Evolutionary conservation across 345 rosid species (phyloP).

Genomic region (Eucalyptus erythrocorys): DNA sequence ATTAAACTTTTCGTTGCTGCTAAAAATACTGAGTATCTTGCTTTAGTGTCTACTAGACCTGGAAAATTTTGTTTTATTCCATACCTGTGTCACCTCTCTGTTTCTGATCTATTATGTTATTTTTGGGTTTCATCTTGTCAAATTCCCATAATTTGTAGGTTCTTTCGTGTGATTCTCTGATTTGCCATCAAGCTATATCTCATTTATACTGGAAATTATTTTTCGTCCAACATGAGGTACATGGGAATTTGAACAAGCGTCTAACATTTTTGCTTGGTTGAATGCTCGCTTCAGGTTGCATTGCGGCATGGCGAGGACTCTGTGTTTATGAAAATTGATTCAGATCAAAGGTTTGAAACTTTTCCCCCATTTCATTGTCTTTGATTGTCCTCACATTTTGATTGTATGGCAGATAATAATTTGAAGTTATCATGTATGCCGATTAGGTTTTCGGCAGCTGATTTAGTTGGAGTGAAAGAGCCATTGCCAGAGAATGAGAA

Average conservation of each 20-base stretch:
- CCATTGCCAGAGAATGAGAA: not conserved
- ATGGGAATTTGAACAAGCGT: not conserved
- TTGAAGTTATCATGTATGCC: too few species aligned
- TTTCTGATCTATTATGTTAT: not conserved
- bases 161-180: not conserved
- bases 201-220: not conserved
- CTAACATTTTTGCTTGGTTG: not conserved
- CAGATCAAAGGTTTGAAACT: not conserved
- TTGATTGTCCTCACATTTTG: not conserved
- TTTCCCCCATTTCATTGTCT: not conserved
- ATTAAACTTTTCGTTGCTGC: not conserved
- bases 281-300: not conserved
- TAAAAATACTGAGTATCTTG: not conserved
- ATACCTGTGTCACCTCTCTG: not conserved
- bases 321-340: not conserved
- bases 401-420: not conserved
- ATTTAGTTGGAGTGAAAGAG: not conserved
- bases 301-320: not conserved
- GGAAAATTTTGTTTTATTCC: not conserved
- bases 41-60: not conserved
- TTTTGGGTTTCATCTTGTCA: not conserved
- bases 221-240: not conserved
- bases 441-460: not conserved
- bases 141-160: not conserved
- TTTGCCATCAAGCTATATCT: not conserved